A percentile compares a stretch with the other conserved stretches of the same genome.
Conservation (phyloP, 1,284 basidiomycete species). For the Tilletiaria anomala region DNA sequence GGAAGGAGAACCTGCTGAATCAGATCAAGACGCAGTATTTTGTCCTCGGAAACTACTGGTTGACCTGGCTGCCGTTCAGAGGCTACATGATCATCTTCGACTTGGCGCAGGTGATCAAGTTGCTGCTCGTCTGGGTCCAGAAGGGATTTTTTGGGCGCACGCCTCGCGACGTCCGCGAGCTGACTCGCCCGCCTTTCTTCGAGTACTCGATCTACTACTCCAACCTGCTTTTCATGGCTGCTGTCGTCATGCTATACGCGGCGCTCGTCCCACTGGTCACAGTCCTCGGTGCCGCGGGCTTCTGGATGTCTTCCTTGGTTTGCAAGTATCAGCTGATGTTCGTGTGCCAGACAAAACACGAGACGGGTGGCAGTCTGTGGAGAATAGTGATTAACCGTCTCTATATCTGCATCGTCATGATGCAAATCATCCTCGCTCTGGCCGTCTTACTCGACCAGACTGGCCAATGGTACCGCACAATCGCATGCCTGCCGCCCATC, state of each 20-base stretch:
- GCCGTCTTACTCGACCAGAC: conserved; percentile 16
- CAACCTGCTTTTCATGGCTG: conserved; percentile 33
- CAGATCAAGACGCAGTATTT: conserved; percentile 29
- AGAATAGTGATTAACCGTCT: conserved; percentile 31
- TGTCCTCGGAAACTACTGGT: conserved; percentile 34
- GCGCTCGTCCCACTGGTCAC: conserved; percentile 29
- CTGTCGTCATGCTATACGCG: conserved; percentile 33
- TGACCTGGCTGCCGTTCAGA: conserved; percentile 49
- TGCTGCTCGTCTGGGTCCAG: conserved; percentile 71
- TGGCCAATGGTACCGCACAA: not conserved
- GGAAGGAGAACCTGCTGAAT: conserved; percentile 10
- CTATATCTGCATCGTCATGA: conserved; percentile 29
- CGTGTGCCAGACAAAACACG: conserved; percentile 36
- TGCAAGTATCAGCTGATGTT: conserved; percentile 40
- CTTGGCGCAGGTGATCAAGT: conserved; percentile 82
- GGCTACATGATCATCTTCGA: conserved; percentile 89
- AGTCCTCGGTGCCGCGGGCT: conserved; percentile 21
- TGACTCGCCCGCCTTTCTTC: conserved; percentile 86
- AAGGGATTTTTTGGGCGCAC: conserved; percentile 75
- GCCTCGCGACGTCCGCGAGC: conserved; percentile 84
- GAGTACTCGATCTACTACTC: conserved; percentile 72
- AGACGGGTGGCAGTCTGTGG: conserved; percentile 39
- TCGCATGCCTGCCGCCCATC: conserved; percentile 24
- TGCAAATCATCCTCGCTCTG: conserved; percentile 35
- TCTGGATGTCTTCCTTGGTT: conserved; percentile 26